phyloP scores from a whole-genome alignment of 1,284 basidiomycete species.

The Papiliotrema nemorosa region DNA sequence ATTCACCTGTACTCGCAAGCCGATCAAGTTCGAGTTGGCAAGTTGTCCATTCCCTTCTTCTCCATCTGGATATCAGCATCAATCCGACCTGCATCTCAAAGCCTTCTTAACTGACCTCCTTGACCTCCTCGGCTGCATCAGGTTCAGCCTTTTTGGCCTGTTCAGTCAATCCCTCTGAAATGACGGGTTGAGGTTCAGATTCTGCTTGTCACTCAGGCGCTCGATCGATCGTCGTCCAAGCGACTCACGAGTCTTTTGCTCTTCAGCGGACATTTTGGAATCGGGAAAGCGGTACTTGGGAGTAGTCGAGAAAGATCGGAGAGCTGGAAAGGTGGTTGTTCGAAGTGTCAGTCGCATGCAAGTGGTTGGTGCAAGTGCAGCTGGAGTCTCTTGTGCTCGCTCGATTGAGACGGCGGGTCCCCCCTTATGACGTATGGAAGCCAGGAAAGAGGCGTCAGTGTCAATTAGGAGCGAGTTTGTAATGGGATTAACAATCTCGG shows the following conservation, averaged over 20 bases:
- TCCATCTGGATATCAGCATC: slow-evolving; percentile 22
- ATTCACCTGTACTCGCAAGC: too few relatives aligned
- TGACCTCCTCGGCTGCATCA: slow-evolving; percentile 26
- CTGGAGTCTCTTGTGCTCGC: too few relatives aligned
- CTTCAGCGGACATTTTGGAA: not conserved
- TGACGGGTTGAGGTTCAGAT: slow-evolving; percentile 10
- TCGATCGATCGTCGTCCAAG: not conserved
- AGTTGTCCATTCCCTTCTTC: slow-evolving; percentile 27
- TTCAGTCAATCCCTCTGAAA: slow-evolving; percentile 26
- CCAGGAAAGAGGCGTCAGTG: too few relatives aligned
- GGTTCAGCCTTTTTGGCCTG: slow-evolving; percentile 32
- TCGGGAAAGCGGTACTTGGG: not conserved
- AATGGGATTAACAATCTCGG: too few relatives aligned
- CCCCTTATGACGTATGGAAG: too few relatives aligned
- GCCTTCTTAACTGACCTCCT: slow-evolving; percentile 20
- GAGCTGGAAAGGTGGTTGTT: too few relatives aligned
- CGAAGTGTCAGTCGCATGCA: too few relatives aligned
- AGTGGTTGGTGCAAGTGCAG: too few relatives aligned
- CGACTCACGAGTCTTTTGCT: not conserved
- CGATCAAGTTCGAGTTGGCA: slow-evolving; percentile 36
- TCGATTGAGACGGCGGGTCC: too few relatives aligned
- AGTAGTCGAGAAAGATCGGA: not conserved
- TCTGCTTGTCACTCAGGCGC: not conserved
- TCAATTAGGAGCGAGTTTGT: too few relatives aligned
- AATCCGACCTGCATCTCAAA: too few relatives aligned